Evolutionary conservation across 345 rosid species (phyloP), one percentile per base, ranked within the genome.

Genomic region (Mangifera indica): DNA sequence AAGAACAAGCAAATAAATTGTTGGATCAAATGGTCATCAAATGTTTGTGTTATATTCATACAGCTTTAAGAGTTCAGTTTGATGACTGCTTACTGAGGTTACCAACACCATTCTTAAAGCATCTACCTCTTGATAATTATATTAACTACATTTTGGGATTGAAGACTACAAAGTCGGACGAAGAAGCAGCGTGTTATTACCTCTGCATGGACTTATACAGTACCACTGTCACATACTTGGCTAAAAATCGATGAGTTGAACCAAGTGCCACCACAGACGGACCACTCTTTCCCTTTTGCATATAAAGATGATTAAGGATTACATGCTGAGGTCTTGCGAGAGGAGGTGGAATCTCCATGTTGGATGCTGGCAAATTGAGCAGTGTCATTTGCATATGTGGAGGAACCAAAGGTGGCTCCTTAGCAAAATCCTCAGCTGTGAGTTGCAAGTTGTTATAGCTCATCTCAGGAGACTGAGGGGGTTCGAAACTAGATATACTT

Each of bases 231-330:
- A 95, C 99, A 53, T 95, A 92, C 84, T 91, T 95, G 68, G 97
- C 90, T 25, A 80, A 69, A 68, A 89, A 95, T 13, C 99, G 87
- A 66, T 89, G 81, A 24, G 98, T 88, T 14, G 98, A 85, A 77
- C 99, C 98, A 44, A 95, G 97, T 8, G 99, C 99, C 70, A 95
- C 98, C 55, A 88, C 88, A 2, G 99, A 84, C 0, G 97, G 98
- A 58, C 90, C 77, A 24, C 83, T 81, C 76, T 83, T 89, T 75
- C 98, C 97, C 53, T 95, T 95, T 71, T 92, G 98, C 86, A 95
- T 92, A 76, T 90, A 95, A 51, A 95, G 96, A 85, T 95, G 99
- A 54, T 95, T 92, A 68, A 95, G 99, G 52, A 92, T 86, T 26
- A 89, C 98, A 25, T 95, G 99, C 67, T 89, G 95, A 74, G 99